Base-by-base conservation (phyloP, 352 stramenopile species). In the Globisporangium orthogonon region DNA sequence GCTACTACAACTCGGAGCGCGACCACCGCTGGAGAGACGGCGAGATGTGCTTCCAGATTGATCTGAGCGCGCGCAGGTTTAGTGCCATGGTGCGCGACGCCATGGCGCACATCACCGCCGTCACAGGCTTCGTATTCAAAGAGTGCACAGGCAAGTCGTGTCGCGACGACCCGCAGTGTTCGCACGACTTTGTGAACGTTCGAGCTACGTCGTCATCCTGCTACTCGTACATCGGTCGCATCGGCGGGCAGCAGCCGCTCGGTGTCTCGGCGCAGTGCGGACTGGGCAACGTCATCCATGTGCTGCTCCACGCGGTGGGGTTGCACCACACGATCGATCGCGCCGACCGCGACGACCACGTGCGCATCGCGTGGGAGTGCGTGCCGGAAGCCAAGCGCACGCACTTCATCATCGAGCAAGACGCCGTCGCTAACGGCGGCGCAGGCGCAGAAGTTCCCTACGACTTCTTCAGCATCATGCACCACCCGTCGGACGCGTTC, bases 391-490 rank as follows among this genome's bases (percentile, higher is more conserved):
- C 54, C 40, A 85, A 89, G 43, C 78, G 84, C 55, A 80, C 69
- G 50, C 83, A 77, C 55, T 89, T 94, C 33, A 60, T 88, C 37
- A 69, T 83, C 15, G 80, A 94, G 62, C 70, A 88, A 15, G 43
- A 33, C 15, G 40, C 18, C 9, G 45, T 59, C 31, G 59, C 62
- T 33, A 51, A 41, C 18, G 62, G 56, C 28, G 55, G 49, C 3
- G 10, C 52, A 2, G 56, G 52, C 10, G 56, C 50, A 17, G 63
- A 71, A 14, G 70, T 72, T 7, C 76, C 82, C 2, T 94, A 94
- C 65, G 80, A 94, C 52, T 87, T 89, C 56, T 91, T 79, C 68
- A 92, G 81, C 59, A 88, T 94, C 66, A 94, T 94, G 82, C 84
- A 94, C 58, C 76, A 88, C 52, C 76, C 82, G 13, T 54, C 72